Evolutionary conservation across 2,329 filamentous ascomycete species (phyloP).

Genomic region (Fusarium abutilonis): DNA sequence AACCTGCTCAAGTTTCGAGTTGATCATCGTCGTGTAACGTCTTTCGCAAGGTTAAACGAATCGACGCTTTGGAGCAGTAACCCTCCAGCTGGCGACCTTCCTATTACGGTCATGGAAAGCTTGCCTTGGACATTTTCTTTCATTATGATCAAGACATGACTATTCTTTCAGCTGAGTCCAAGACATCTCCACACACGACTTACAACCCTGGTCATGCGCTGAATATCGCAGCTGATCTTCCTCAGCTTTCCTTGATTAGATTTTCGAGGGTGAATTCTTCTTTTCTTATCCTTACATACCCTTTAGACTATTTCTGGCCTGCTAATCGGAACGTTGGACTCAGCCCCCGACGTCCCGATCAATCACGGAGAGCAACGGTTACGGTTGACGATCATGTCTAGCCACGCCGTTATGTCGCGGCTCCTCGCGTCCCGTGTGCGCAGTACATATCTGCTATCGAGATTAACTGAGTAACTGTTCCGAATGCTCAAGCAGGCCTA

Average conservation of each 20-base stretch:
- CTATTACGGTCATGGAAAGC: not conserved
- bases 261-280: not conserved
- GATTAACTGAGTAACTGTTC: not conserved
- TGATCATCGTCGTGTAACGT: conserved; percentile 18
- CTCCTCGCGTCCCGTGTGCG: not conserved
- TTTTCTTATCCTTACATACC: not conserved
- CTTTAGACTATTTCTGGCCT: not conserved
- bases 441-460: not conserved
- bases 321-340: conserved; percentile 2
- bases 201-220: conserved; percentile 7
- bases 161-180: conserved; percentile 26
- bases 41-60: not conserved
- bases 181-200: not conserved
- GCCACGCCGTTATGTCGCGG: conserved; percentile 1
- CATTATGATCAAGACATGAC: not conserved
- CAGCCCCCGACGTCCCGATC: conserved; percentile 6
- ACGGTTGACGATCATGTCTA: conserved; percentile 14
- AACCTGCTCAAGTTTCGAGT: conserved; percentile 18
- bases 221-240: conserved; percentile 16
- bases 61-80: not conserved
- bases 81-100: conserved; percentile 1
- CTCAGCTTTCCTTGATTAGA: conserved; percentile 26
- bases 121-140: not conserved
- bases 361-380: conserved; percentile 14
- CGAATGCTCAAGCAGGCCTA: not conserved